These are phyloP conservation scores for Diaporthe citrichinensis DNA, from an alignment of 2,329 filamentous ascomycete genomes.

Conservation along the genomic window DNA sequence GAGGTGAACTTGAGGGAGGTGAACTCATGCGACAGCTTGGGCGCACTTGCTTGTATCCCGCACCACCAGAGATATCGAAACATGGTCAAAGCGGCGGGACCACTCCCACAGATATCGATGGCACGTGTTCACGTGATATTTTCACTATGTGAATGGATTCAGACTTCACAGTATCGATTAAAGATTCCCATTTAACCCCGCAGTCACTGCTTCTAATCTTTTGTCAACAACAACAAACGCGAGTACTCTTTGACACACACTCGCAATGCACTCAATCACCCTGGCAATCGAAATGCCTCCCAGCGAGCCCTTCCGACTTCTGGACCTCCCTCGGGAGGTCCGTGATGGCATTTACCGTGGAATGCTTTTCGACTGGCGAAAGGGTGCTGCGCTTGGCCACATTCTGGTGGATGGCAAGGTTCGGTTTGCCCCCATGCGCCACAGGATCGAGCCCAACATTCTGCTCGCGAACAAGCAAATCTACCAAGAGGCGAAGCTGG, in stretches of 20 bases:
- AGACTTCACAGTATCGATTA: not conserved
- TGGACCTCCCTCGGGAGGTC: not conserved
- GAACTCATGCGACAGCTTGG: not conserved
- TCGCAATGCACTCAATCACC: not conserved
- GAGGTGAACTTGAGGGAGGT: not conserved
- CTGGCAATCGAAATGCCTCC: not conserved
- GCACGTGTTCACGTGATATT: not conserved
- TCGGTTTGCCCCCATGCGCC: too few relatives aligned
- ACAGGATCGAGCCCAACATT: not conserved
- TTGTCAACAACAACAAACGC: not conserved
- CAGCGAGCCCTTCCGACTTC: not conserved
- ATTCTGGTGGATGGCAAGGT: not conserved
- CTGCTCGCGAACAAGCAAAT: not conserved
- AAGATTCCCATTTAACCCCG: too few relatives aligned
- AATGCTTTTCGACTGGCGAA: not conserved
- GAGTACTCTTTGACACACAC: too few relatives aligned
- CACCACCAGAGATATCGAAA: not conserved
- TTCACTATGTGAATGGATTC: not conserved
- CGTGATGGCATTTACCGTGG: not conserved
- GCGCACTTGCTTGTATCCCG: not conserved
- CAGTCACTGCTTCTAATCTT: not conserved
- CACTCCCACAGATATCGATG: not conserved
- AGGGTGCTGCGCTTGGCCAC: not conserved
- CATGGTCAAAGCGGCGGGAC: not conserved
- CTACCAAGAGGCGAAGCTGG: not conserved